Evolutionary conservation across 192 early-diverging fungal genomes (phyloP).

Genomic region (Spizellomyces punctatus): DNA sequence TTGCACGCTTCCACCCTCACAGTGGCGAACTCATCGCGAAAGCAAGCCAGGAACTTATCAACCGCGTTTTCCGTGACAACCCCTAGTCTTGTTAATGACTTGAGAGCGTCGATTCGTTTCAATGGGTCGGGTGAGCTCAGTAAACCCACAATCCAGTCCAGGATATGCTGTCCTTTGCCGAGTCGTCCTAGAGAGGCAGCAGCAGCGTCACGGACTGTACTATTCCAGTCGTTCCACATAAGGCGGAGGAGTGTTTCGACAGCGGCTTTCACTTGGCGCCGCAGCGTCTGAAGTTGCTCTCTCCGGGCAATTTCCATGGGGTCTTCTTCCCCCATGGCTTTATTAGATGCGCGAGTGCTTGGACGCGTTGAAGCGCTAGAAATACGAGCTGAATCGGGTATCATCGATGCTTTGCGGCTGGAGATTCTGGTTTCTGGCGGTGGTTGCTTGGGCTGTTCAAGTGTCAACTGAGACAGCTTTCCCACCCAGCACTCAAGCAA

Average conservation of each 20-base stretch:
- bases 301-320: neutral
- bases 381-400: neutral
- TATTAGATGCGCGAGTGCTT: neutral
- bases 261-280: slow-evolving; percentile 21
- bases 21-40: slow-evolving; percentile 45
- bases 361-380: neutral
- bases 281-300: slow-evolving; percentile 3
- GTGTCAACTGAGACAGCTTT: slow-evolving; percentile 19
- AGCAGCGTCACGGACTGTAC: slow-evolving; percentile 44
- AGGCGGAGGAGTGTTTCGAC: slow-evolving; percentile 44
- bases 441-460: neutral
- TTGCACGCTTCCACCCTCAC: slow-evolving; percentile 58
- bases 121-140: slow-evolving; percentile 43
- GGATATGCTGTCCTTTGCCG: slow-evolving; percentile 40
- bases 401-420: neutral
- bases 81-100: slow-evolving; percentile 36
- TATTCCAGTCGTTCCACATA: slow-evolving; percentile 58
- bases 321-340: neutral
- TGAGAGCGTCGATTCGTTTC: slow-evolving; percentile 48
- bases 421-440: neutral
- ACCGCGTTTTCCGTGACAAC: slow-evolving; percentile 35
- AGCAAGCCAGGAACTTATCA: slow-evolving; percentile 33
- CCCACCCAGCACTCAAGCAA: slow-evolving; percentile 45
- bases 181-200: slow-evolving; percentile 33
- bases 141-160: slow-evolving; percentile 47